Percentiles rank a stretch among this genome's conserved stretches.
Conservation (phyloP, 441 rosid species). For the Euphorbia corollata region DNA sequence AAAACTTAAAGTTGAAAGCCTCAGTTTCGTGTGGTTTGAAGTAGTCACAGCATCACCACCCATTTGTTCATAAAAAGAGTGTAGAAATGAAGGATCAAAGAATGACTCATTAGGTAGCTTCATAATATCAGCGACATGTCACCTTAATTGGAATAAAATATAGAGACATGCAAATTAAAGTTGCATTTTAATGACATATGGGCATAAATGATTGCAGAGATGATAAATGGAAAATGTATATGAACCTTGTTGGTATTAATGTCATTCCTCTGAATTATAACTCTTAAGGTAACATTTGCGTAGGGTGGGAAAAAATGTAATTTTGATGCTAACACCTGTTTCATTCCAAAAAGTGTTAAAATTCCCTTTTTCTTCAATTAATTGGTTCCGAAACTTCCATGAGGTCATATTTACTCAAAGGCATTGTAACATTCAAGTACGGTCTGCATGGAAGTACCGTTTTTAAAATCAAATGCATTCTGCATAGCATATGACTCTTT, state of each 20-base stretch:
- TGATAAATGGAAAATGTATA: not conserved
- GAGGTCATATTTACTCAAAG: not conserved
- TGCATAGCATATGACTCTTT: slow-evolving; percentile 58
- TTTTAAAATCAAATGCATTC: slow-evolving; percentile 85
- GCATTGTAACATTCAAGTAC: not conserved
- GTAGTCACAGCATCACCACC: not conserved
- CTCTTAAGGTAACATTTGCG: too few species aligned
- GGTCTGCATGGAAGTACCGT: slow-evolving; percentile 42
- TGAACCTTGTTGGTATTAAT: not conserved
- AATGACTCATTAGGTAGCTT: not conserved
- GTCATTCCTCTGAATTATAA: not conserved
- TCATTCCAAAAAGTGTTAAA: not conserved
- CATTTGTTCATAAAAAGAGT: not conserved
- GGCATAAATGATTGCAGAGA: not conserved
- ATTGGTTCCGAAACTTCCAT: not conserved
- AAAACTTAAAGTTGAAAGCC: too few species aligned
- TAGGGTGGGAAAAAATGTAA: not conserved
- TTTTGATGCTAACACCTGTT: not conserved
- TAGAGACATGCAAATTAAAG: too few species aligned
- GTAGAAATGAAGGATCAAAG: not conserved
- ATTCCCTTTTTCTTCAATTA: not conserved
- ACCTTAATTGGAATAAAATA: not conserved
- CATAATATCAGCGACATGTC: not conserved
- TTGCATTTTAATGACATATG: not conserved
- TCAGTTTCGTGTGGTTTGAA: too few species aligned